Conservation (phyloP, 352 stramenopile species). For the Phytophthora fragariaefolia region DNA sequence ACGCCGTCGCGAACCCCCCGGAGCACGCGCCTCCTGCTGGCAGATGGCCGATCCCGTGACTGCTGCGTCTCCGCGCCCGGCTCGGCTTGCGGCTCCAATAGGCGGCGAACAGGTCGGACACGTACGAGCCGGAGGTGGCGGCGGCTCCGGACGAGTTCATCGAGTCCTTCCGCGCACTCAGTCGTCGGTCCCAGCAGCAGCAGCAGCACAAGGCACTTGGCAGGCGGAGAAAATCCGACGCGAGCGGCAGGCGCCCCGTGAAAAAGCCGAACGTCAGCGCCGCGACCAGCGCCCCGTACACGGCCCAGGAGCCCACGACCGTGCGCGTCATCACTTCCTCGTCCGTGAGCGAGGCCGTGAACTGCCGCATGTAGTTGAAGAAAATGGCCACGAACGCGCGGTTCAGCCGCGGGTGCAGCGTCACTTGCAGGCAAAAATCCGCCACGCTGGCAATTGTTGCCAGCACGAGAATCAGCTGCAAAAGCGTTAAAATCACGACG, state of each 20-base stretch:
- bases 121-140: slow-evolving; percentile 22
- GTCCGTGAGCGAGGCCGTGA: slow-evolving; percentile 62
- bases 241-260: slow-evolving; percentile 53
- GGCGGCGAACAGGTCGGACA: slow-evolving; percentile 52
- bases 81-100: slow-evolving; percentile 46
- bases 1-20: slow-evolving; percentile 31
- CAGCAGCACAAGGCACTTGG: slow-evolving; percentile 45
- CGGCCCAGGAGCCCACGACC: slow-evolving; percentile 57
- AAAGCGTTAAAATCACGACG: slow-evolving; percentile 44
- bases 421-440: slow-evolving; percentile 76
- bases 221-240: slow-evolving; percentile 56
- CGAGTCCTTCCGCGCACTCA: slow-evolving; percentile 57
- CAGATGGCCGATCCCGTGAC: slow-evolving; percentile 26
- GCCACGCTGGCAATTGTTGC: slow-evolving; percentile 71
- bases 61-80: slow-evolving; percentile 32
- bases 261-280: slow-evolving; percentile 67
- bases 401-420: slow-evolving; percentile 71
- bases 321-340: slow-evolving; percentile 66
- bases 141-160: slow-evolving; percentile 31
- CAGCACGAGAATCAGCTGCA: slow-evolving; percentile 56
- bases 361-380: slow-evolving; percentile 68
- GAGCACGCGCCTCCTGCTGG: slow-evolving; percentile 26
- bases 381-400: slow-evolving; percentile 75
- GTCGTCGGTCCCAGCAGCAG: slow-evolving; percentile 38
- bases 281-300: slow-evolving; percentile 54